phyloP scores from a whole-genome alignment of 129 eudicot genomes.

The Flaveria robusta region DNA sequence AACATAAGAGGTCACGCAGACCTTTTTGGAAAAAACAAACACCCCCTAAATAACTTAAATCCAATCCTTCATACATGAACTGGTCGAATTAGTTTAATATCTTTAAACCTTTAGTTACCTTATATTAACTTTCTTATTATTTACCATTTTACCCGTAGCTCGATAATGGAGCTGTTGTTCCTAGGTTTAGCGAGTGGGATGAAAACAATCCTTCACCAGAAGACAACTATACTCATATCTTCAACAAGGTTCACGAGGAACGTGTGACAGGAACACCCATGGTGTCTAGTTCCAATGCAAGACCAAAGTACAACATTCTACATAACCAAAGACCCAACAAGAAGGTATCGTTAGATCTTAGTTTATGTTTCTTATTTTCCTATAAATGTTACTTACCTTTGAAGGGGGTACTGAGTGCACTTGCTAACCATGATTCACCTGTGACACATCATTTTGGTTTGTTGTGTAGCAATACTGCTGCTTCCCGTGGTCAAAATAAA shows the following conservation, averaged over 20 bases:
- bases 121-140: neutral
- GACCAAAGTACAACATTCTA: slow-evolving; percentile 41
- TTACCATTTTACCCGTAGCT: slow-evolving; percentile 43
- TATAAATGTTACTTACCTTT: neutral
- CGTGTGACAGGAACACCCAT: slow-evolving; percentile 42
- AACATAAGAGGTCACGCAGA: too few relatives aligned
- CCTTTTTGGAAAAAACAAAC: too few relatives aligned
- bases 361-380: neutral
- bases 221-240: slow-evolving; percentile 65
- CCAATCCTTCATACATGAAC: neutral
- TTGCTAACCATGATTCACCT: neutral
- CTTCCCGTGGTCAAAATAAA: slow-evolving; percentile 47
- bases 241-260: slow-evolving; percentile 61
- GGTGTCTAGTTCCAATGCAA: slow-evolving; percentile 27
- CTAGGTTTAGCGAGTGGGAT: slow-evolving; percentile 78
- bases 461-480: slow-evolving; percentile 34
- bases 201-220: slow-evolving; percentile 66
- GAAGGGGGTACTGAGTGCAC: neutral
- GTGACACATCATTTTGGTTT: neutral
- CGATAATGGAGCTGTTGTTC: slow-evolving; percentile 69
- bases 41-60: neutral
- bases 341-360: slow-evolving; percentile 36
- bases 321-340: slow-evolving; percentile 27
- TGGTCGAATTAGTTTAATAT: neutral
- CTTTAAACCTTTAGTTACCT: neutral